phyloP scores from a whole-genome alignment of 352 stramenopile species.

The Globisporangium megalacanthum region DNA sequence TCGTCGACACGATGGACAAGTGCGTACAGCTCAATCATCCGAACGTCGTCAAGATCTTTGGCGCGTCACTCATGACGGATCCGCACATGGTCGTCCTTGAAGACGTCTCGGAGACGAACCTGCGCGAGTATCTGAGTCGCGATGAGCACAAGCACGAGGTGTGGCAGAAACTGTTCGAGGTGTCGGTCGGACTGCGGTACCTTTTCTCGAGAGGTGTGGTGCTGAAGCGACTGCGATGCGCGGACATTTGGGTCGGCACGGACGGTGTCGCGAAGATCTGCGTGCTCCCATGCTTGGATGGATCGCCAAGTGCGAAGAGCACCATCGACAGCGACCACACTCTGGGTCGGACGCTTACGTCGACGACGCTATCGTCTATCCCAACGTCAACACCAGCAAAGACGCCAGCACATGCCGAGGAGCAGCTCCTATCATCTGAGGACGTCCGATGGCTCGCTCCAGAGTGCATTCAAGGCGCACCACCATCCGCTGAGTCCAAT shows the following conservation, averaged over 20 bases:
- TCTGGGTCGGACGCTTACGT: no score
- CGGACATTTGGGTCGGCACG: background rate
- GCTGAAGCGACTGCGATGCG: background rate
- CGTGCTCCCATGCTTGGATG: background rate
- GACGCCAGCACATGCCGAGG: no score
- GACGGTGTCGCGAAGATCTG: conserved; percentile 1
- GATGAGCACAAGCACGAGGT: conserved; percentile 1
- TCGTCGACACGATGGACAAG: background rate
- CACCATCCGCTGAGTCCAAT: background rate
- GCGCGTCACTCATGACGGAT: conserved; percentile 10
- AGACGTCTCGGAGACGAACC: background rate
- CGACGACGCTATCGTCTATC: no score
- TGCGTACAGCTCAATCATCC: conserved; percentile 31
- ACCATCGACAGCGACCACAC: no score
- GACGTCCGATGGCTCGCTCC: background rate
- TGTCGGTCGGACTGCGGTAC: conserved; percentile 28
- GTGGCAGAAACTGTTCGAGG: conserved; percentile 4
- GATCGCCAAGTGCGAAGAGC: no score
- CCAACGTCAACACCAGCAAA: no score
- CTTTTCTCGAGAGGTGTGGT: conserved; percentile 1
- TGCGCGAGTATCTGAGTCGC: conserved; percentile 1
- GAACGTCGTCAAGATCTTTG: conserved; percentile 13
- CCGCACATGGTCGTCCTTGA: background rate
- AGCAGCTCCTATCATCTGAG: no score
- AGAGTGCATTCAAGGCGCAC: background rate